Base-by-base conservation (phyloP, 495 filamentous ascomycete genomes). In the Astrothelium subdiscretum region DNA sequence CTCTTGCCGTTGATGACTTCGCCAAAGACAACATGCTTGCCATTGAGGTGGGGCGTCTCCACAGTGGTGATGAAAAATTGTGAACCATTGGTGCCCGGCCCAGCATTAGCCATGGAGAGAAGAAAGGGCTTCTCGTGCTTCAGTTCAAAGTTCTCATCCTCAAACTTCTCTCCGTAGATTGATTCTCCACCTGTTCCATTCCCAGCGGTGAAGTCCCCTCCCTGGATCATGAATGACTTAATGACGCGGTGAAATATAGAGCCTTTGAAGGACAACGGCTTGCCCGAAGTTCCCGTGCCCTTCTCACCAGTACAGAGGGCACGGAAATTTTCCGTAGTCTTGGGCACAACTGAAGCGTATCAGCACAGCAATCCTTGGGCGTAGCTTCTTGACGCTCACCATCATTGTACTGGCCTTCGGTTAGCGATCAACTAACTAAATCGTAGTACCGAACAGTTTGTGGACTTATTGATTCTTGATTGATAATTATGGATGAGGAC, bases 41-140 rank as follows among this genome's bases (percentile, higher is more conserved):
- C 83, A 72, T 99, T 91, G 13, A 99, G 83, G 74, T 98, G 94
- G 31, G 92, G 91, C 1, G 94, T 99, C 10, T 83, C 79, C 52
- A 95, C 89, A 26, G 95, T 97, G 35, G 94, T 99, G 63, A 97
- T 77, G 80, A 99, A 99, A 84, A 99, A 99, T 73, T 99, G 94
- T 48, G 87, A 91, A 65, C 94, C 94, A 73, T 99, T 99, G 75
- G 94, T 97, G 91, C 91, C 90, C 52, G 92, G 91, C 54, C 94
- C 94, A 63, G 94, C 92, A 75, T 98, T 98, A 63, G 94, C 94
- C 94, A 98, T 98, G 67, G 87, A 92, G 54, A 98, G 81, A 63
- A 98, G 78, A 79, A 97, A 96, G 0, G 94, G 91, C 66, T 90
- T 90, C 66, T 94, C 88, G 76, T 98, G 94, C 82, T 94, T 95